Conservation (phyloP, 768 basidiomycete genomes). For the Infundibulicybe gibba region DNA sequence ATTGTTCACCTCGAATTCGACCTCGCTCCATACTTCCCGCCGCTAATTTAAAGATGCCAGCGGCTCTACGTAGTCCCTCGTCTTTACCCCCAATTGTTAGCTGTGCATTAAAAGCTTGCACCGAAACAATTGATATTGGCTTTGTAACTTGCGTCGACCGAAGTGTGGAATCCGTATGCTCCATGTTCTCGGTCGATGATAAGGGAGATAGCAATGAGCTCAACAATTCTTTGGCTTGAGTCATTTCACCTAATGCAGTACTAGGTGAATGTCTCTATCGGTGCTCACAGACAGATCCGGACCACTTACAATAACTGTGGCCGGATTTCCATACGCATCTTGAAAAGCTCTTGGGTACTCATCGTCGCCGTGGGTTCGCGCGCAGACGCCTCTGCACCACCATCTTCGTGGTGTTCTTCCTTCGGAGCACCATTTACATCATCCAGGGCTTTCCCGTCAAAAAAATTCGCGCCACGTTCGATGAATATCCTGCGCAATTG, state of each 20-base stretch:
- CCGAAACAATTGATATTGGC: constrained; percentile 59
- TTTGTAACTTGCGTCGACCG: constrained; percentile 66
- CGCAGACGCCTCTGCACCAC: constrained; percentile 12
- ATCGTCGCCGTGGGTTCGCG: constrained; percentile 37
- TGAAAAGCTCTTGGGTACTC: constrained; percentile 69
- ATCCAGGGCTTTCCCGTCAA: constrained; percentile 36
- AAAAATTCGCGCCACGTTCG: constrained; percentile 76
- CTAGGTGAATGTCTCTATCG: constrained; percentile 28
- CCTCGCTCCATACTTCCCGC: constrained; percentile 67
- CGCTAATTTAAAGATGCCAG: constrained; percentile 65
- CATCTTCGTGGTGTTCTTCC: background rate
- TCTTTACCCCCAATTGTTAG: constrained; percentile 78
- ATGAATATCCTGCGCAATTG: constrained; percentile 66
- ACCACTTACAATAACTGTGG: constrained; percentile 69
- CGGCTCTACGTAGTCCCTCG: constrained; percentile 71
- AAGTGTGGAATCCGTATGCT: constrained; percentile 27
- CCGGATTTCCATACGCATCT: constrained; percentile 70
- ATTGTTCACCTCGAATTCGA: constrained; percentile 59
- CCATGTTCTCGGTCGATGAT: constrained; percentile 5
- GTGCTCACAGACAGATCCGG: background rate
- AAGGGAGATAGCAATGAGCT: constrained; percentile 45
- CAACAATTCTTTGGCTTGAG: constrained; percentile 70
- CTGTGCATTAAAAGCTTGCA: constrained; percentile 71
- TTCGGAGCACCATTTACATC: constrained; percentile 1
- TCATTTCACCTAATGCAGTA: constrained; percentile 77